A percentile compares a stretch with the other conserved stretches of the same genome.
These are phyloP conservation scores for Gardenia jasminoides DNA, from an alignment of 257 asterid genomes.

Conservation along the genomic window DNA sequence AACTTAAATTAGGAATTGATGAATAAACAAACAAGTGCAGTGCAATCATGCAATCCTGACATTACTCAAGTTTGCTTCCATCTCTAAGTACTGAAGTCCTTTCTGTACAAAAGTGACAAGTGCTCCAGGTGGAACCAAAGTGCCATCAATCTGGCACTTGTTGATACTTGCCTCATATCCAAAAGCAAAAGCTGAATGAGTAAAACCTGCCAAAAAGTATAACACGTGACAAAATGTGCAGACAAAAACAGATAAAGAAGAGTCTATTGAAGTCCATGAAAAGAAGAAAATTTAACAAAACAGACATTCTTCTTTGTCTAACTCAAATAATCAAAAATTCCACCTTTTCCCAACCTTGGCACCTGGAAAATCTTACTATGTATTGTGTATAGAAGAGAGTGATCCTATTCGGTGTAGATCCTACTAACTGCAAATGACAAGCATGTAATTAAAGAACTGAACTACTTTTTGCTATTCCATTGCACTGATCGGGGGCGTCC, in stretches of 20 bases:
- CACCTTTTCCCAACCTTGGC: neutral
- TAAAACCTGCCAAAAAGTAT: constrained; percentile 29
- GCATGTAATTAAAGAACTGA: neutral
- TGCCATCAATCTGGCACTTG: constrained; percentile 30
- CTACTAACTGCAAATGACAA: no score
- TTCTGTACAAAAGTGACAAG: constrained; percentile 38
- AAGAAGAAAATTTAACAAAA: neutral
- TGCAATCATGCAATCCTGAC: constrained; percentile 30
- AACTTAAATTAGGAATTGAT: neutral
- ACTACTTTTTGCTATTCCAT: no score
- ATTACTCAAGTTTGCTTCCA: constrained; percentile 47
- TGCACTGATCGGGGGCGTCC: no score
- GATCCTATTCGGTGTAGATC: neutral
- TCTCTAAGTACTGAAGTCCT: constrained; percentile 45
- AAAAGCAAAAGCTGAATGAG: constrained; percentile 43
- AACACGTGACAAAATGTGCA: neutral
- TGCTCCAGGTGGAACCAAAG: constrained; percentile 40
- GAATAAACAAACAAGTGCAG: constrained; percentile 5
- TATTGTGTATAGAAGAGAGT: neutral
- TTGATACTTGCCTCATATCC: constrained; percentile 37
- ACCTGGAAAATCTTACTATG: neutral
- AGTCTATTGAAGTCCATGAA: neutral
- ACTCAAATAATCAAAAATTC: neutral
- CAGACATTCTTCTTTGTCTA: neutral
- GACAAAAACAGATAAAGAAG: neutral